Evolutionary conservation across 2,329 filamentous ascomycete species (phyloP).

Genomic region (Sporothrix brasiliensis): DNA sequence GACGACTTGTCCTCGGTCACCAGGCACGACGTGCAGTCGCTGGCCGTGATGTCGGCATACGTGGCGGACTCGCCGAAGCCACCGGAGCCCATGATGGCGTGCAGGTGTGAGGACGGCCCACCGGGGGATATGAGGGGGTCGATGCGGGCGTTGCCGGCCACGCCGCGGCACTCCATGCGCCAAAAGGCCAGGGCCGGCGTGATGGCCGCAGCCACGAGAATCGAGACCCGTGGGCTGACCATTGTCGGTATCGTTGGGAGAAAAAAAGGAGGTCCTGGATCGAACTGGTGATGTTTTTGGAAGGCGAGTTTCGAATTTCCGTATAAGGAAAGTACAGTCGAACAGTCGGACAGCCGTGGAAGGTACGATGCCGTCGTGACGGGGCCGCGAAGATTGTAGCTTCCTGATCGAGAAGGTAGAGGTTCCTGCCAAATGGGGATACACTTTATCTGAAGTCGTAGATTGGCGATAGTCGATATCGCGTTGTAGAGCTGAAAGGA

Average conservation of each 20-base stretch:
- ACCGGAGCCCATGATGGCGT: conserved; percentile 73
- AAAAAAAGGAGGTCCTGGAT: background rate
- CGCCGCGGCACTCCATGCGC: conserved; percentile 82
- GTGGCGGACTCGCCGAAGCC: conserved; percentile 64
- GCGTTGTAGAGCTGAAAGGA: background rate
- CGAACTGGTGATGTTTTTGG: background rate
- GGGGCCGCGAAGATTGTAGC: background rate
- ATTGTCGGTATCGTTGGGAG: background rate
- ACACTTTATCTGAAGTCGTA: background rate
- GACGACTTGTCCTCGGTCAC: conserved; percentile 82
- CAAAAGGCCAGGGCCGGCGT: conserved; percentile 67
- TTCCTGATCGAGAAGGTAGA: conserved; percentile 25
- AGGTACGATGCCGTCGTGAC: background rate
- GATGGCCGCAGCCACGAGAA: conserved; percentile 31
- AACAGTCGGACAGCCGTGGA: background rate
- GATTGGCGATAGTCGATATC: conserved; percentile 21
- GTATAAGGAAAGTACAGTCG: background rate
- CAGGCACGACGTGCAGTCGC: conserved; percentile 77
- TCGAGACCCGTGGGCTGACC: background rate
- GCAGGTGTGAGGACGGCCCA: conserved; percentile 64
- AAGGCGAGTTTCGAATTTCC: background rate
- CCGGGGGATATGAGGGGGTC: conserved; percentile 75
- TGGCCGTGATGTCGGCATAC: conserved; percentile 60
- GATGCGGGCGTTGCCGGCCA: conserved; percentile 69
- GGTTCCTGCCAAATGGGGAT: conserved; percentile 8